phyloP scores from a whole-genome alignment of 2,329 filamentous ascomycete species.

The Monilinia fructicola region DNA sequence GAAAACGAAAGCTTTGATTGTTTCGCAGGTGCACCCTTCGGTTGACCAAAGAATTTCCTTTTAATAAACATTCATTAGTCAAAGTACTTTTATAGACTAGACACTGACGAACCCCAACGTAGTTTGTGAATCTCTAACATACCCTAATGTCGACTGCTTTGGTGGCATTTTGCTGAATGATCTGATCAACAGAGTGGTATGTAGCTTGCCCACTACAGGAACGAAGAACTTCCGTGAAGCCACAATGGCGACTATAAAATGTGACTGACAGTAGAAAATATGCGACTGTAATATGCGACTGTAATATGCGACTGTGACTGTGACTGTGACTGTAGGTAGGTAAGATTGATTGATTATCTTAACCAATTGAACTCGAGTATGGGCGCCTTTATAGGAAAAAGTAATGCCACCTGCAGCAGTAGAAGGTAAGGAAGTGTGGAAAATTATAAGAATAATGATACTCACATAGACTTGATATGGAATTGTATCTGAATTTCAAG shows the following conservation, averaged over 20 bases:
- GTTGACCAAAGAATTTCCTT: constrained; percentile 83
- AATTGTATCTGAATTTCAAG: neutral
- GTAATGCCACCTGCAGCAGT: neutral
- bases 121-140: constrained; percentile 72
- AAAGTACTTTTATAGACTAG: constrained; percentile 3
- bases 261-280: constrained; percentile 17
- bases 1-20: constrained; percentile 80
- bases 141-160: constrained; percentile 79
- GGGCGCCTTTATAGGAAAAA: neutral
- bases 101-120: constrained; percentile 64
- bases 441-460: neutral
- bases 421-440: constrained; percentile 5
- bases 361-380: constrained; percentile 2
- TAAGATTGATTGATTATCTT: neutral
- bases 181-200: constrained; percentile 27
- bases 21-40: constrained; percentile 63
- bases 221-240: constrained; percentile 35
- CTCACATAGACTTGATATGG: neutral
- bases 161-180: constrained; percentile 39
- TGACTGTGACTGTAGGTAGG: too few relatives aligned
- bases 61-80: constrained; percentile 27
- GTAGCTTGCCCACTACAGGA: constrained; percentile 26
- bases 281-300: neutral
- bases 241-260: constrained; percentile 32
- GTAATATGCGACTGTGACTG: neutral